Conservation (phyloP, 306 rosid species). For the Corylus americana region DNA sequence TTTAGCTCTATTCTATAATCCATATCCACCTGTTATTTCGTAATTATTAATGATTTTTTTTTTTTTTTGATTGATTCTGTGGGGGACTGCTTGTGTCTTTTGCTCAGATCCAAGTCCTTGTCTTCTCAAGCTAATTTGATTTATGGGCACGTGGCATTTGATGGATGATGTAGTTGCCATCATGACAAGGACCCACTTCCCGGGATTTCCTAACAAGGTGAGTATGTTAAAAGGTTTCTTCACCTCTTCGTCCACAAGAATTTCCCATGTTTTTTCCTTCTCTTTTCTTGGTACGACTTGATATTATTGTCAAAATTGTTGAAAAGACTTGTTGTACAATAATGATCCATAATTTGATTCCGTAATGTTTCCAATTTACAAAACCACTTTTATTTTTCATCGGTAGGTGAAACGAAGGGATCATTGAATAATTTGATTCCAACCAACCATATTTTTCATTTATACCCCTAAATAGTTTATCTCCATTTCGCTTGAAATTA, state of each 20-base stretch:
- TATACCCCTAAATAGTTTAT: too few relatives aligned
- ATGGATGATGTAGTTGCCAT: slow-evolving; percentile 8
- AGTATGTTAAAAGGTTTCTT: neutral
- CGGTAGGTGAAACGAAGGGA: too few relatives aligned
- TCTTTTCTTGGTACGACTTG: neutral
- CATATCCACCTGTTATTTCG: slow-evolving; percentile 39
- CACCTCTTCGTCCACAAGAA: neutral
- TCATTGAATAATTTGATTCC: too few relatives aligned
- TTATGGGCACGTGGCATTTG: slow-evolving; percentile 39
- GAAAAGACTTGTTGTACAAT: neutral
- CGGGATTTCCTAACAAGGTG: neutral
- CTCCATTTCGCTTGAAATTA: too few relatives aligned
- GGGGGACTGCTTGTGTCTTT: slow-evolving; percentile 28
- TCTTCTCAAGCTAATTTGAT: slow-evolving; percentile 15
- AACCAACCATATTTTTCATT: too few relatives aligned
- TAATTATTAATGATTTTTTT: slow-evolving; percentile 3
- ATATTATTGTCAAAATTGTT: neutral
- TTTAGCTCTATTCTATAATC: slow-evolving; percentile 34
- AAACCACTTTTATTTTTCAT: too few relatives aligned
- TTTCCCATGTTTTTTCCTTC: neutral
- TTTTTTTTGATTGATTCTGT: slow-evolving; percentile 29
- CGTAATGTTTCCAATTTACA: neutral
- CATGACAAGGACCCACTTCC: slow-evolving; percentile 24
- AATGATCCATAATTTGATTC: neutral
- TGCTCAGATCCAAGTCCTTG: slow-evolving; percentile 28